Base-by-base conservation (phyloP, 2,329 filamentous ascomycete species). In the Tolypocladium ophioglossoides region DNA sequence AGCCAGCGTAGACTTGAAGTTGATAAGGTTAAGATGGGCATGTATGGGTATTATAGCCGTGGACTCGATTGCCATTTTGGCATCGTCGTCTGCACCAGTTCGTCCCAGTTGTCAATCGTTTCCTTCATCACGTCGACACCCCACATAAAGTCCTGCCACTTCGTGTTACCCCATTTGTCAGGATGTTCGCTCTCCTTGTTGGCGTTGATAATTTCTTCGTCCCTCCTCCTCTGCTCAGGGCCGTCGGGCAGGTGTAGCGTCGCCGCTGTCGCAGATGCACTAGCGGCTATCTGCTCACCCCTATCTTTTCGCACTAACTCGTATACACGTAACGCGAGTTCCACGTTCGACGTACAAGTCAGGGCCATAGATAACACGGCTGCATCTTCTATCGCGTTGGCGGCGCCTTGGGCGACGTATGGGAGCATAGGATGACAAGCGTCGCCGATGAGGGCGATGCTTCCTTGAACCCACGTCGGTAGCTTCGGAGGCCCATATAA, bases 391-490 rank as follows among this genome's bases (percentile, higher is more conserved):
- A 85, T 82, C 10, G 83, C 82, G 72, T 85, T 84, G 10, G 84
- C 83, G 12, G 84, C 83, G 39, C 85, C 84, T 68, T 87, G 83
- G 47, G 78, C 82, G 5, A 86, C 74, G 62, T 87, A 83, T 1
- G 84, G 84, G 50, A 87, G 77, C 22, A 83, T 87, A 2, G 83
- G 82, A 62, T 87, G 84, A 65, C 82, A 85, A 3, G 83, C 78
- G 62, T 87, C 84, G 48, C 84, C 84, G 11, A 85, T 66, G 16
- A 87, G 72, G 3, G 75, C 78, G 2, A 79, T 78, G 48, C 70
- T 71, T 12, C 75, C 75, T 39, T 78, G 69, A 0, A 82, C 72
- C 84, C 84, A 87, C 5, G 79, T 83, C 0, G 78, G 77, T 5
- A 87, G 67, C 0, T 82, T 82, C 39, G 79, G 75, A 62, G 86